phyloP scores from a whole-genome alignment of 345 rosid genomes.

The Salix koriyanagi region DNA sequence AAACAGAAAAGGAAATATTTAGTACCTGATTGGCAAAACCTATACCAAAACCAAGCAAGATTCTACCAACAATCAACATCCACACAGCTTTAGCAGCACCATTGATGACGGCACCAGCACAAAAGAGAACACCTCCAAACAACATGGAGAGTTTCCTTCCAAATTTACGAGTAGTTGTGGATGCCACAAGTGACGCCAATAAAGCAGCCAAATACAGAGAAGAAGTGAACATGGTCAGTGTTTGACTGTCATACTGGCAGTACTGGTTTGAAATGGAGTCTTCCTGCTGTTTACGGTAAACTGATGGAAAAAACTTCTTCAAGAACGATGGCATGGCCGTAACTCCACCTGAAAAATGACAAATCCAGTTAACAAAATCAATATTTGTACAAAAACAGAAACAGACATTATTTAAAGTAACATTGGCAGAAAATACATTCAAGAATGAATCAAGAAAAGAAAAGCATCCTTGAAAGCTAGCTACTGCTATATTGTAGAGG shows the following conservation, averaged over 20 bases:
- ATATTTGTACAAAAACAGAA: not conserved
- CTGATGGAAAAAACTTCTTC: slow-evolving; percentile 63
- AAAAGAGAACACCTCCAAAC: slow-evolving; percentile 81
- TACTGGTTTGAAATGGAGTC: slow-evolving; percentile 56
- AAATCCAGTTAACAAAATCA: not conserved
- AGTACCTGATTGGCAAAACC: slow-evolving; percentile 98
- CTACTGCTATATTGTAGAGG: no score
- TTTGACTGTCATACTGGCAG: slow-evolving; percentile 68
- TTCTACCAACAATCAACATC: slow-evolving; percentile 90
- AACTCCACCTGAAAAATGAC: slow-evolving; percentile 65
- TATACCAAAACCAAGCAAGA: slow-evolving; percentile 90
- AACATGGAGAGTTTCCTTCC: slow-evolving; percentile 87
- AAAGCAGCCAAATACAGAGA: slow-evolving; percentile 89
- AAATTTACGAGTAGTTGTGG: slow-evolving; percentile 63
- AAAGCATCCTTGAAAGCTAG: not conserved
- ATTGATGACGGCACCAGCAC: slow-evolving; percentile 74
- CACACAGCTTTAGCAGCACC: slow-evolving; percentile 70
- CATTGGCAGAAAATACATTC: not conserved
- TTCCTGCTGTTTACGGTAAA: slow-evolving; percentile 46
- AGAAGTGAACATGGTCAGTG: slow-evolving; percentile 82
- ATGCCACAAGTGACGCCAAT: slow-evolving; percentile 69
- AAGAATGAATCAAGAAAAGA: not conserved
- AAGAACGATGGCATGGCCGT: slow-evolving; percentile 76
- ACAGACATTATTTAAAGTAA: not conserved
- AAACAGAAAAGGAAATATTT: not conserved